Percentiles rank a stretch among this genome's conserved stretches.
Evolutionary conservation across 495 filamentous ascomycete genomes (phyloP).

Genomic region (Neurospora sp.): DNA sequence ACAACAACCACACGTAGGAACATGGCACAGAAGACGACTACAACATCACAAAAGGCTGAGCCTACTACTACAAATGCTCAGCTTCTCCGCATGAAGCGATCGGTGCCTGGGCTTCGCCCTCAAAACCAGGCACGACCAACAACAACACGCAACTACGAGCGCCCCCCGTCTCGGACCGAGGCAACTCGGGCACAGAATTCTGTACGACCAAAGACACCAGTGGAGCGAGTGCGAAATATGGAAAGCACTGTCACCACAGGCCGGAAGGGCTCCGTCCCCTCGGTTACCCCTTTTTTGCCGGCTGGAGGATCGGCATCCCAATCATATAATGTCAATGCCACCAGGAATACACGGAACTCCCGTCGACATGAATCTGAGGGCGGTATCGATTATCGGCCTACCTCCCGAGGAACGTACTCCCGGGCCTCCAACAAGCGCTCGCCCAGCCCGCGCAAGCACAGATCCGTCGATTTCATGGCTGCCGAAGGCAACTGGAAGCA

Average conservation of each 20-base stretch:
- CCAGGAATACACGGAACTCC: constrained; percentile 56
- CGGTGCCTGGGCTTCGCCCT: constrained; percentile 66
- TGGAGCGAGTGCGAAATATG: constrained; percentile 46
- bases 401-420: constrained; percentile 41
- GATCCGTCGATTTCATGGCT: constrained; percentile 26
- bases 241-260: constrained; percentile 43
- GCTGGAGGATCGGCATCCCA: constrained; percentile 62
- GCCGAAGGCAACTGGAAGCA: constrained; percentile 38
- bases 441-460: constrained; percentile 42
- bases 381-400: constrained; percentile 42
- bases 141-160: constrained; percentile 34
- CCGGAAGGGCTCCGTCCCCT: constrained; percentile 47
- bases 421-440: constrained; percentile 40
- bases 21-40: constrained; percentile 46
- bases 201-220: constrained; percentile 60
- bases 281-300: constrained; percentile 55
- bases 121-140: constrained; percentile 33
- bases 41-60: constrained; percentile 41
- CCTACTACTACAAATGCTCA: constrained; percentile 63
- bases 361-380: constrained; percentile 58
- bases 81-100: constrained; percentile 74
- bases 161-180: constrained; percentile 38
- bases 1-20: constrained; percentile 50
- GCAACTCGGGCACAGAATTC: constrained; percentile 27
- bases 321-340: constrained; percentile 64